Evolutionary conservation across 176 grass and related monocot species (phyloP), one percentile per base, ranked within the genome.

Genomic region (Avena eriantha): DNA sequence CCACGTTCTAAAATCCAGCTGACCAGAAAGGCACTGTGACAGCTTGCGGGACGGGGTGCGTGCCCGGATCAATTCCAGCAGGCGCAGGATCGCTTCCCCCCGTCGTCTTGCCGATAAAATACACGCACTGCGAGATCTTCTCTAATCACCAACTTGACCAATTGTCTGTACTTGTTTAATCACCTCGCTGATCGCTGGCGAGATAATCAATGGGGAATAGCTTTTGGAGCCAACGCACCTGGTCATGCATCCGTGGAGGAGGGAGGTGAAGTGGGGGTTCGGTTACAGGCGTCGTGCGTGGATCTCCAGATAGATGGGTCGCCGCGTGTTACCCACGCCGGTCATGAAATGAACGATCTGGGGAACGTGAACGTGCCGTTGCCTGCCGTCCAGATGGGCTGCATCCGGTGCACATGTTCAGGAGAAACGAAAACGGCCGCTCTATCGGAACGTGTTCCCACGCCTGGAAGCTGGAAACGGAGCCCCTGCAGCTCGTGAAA

Each of bases 161-260:
- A 73, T 47, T 19, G 46, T 73, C 17, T 21, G 69, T 22, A 39
- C 69, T 72, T 72, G 10, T 72, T 73, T 73, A 73, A 23, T 13
- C 69, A 10, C 19, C 19, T 73, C 39, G 41, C 69, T 73, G 12
- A 23, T 73, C 19, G 69, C 41, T 73, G 69, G 69, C 69, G 41
- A 22, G 69, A 47, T 73, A 45, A 23, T 23, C 21, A 2, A 47
- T 3, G 69, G 7, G 69, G 12, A 46, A 22, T 46, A n/a, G 3
- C 36, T 71, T 71, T 71, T 9, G 29, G 41, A 72, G 39, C 36
- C 69, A 8, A 72, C 21, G 70, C 43, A 73, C 70, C 70, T 73
- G 70, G 70, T 29, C 29, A 48, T 46, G 11, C 70, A 46, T 71
- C 35, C 68, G 4, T 41, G 35, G 39, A 10, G 34, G 67, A 5